Base-by-base conservation (phyloP, 1,139 yeast species). In the Taphrina confusa region DNA sequence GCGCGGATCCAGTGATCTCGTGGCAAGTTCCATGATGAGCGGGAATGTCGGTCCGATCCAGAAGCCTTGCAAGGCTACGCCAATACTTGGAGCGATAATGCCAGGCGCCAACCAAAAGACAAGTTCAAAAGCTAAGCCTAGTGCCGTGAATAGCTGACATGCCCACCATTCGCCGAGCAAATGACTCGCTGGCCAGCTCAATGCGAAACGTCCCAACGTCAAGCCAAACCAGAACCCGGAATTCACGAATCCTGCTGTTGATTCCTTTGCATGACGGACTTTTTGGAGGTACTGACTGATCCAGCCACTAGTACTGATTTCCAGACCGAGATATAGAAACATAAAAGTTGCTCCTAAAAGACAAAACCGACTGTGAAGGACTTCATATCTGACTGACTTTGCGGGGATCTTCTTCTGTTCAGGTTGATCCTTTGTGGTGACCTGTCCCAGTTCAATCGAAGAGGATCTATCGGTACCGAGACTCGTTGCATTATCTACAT, bases 11-110 rank as follows among this genome's bases (percentile, higher is more conserved):
- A 88, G 71, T 1, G 82, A 74, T 55, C 82, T 81, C 56, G 86
- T 72, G 3, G 89, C 77, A 4, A 86, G 78, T 11, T 86, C 81
- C 60, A 86, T 82, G 0, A 87, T 81, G 8, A 92, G 83, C 0
- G 95, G 92, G 72, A 85, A 88, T 4, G 87, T 75, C 0, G 96
- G 96, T 0, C 96, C 96, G 30, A 85, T 82, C 64, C 81, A 81
- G 33, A 82, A 74, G 0, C 95, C 96, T 44, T 83, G 75, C 9
- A 80, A 45, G 51, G 84, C 82, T 0, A 83, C 81, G 39, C 66
- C 66, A 5, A 72, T 61, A 1, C 74, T 73, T 1, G 72, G 67
- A 8, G 65, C 68, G 3, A 65, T 61, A 25, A 71, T 63, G 36
- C 61, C 62, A 5, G 71, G 69, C 4, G 70, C 66, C 8, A 66